A percentile compares a stretch with the other conserved stretches of the same genome.
Evolutionary conservation across 495 filamentous ascomycete genomes (phyloP).

Genomic region (Schizothecium vesticola): DNA sequence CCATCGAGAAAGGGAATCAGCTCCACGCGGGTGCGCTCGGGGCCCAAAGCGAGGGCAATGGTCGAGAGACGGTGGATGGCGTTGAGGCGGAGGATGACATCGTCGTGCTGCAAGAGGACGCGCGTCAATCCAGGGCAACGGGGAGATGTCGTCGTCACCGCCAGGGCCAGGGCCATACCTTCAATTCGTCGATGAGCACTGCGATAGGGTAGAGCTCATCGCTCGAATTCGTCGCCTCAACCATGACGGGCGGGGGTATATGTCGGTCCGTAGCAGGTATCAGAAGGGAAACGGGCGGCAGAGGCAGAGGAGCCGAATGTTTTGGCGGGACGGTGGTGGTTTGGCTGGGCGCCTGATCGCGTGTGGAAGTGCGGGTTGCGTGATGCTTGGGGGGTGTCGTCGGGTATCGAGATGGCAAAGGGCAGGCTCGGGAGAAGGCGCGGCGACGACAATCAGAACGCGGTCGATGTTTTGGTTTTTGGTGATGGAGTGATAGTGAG

Average conservation of each 20-base stretch:
- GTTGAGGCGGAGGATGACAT: conserved; percentile 94
- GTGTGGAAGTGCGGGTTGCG: conserved; percentile 23
- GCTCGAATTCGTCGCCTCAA: conserved; percentile 55
- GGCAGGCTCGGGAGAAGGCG: conserved; percentile 12
- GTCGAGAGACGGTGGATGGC: conserved; percentile 97
- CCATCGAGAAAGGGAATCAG: conserved; percentile 98
- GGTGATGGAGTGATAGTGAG: background rate
- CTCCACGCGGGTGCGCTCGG: conserved; percentile 94
- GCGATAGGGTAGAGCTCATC: conserved; percentile 99
- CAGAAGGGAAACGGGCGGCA: conserved; percentile 9
- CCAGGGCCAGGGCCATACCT: conserved; percentile 55
- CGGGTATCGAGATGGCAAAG: background rate
- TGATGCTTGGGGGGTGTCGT: conserved; percentile 20
- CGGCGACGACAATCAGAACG: background rate
- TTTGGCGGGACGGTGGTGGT: conserved; percentile 16
- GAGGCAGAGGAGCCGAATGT: conserved; percentile 10
- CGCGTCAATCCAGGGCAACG: conserved; percentile 18
- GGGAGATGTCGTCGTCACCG: conserved; percentile 15
- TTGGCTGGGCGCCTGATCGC: conserved; percentile 24
- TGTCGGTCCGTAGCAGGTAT: conserved; percentile 11
- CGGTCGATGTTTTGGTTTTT: background rate
- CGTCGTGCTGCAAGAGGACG: conserved; percentile 68
- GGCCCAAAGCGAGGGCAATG: conserved; percentile 90
- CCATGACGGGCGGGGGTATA: conserved; percentile 40
- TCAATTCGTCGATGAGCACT: conserved; percentile 97